Conservation (phyloP, 2,329 filamentous ascomycete genomes). For the Metarhizium guizhouense region DNA sequence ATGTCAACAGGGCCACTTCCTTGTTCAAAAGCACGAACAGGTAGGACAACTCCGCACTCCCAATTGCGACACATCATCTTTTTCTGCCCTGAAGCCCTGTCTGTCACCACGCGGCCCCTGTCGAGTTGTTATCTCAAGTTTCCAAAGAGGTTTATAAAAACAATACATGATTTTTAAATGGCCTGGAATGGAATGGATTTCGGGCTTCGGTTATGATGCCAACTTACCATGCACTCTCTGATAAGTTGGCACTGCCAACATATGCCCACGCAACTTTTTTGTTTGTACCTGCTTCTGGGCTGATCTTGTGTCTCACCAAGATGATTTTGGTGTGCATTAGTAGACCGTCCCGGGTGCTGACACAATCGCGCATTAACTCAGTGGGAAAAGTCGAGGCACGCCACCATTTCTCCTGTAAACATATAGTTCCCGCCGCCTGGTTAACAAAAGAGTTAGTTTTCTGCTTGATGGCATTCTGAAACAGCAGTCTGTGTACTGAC, state of each 20-base stretch:
- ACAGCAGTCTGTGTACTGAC: not conserved
- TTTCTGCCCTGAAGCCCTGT: constrained; percentile 54
- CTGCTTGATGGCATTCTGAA: not conserved
- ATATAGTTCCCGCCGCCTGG: constrained; percentile 73
- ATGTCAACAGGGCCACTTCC: constrained; percentile 11
- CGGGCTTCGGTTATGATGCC: not conserved
- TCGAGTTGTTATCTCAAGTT: constrained; percentile 2
- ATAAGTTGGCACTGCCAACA: constrained; percentile 83
- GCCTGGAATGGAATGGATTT: not conserved
- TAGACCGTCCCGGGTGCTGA: constrained; percentile 60
- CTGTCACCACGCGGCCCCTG: constrained; percentile 70
- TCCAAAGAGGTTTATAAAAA: not conserved
- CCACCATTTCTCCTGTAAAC: constrained; percentile 67
- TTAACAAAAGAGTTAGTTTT: not conserved
- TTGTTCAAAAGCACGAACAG: constrained; percentile 29
- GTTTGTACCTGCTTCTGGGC: not conserved
- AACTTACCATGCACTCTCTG: constrained; percentile 81
- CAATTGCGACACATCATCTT: constrained; percentile 86
- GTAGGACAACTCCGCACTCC: constrained; percentile 85
- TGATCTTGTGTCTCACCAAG: constrained; percentile 32
- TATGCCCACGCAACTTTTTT: constrained; percentile 60
- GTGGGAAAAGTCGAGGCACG: constrained; percentile 60
- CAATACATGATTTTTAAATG: not conserved
- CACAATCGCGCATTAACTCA: constrained; percentile 63
- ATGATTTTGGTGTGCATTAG: constrained; percentile 84